These are phyloP conservation scores for Rosa rugosa DNA, from an alignment of 306 rosid genomes.

Conservation along the genomic window DNA sequence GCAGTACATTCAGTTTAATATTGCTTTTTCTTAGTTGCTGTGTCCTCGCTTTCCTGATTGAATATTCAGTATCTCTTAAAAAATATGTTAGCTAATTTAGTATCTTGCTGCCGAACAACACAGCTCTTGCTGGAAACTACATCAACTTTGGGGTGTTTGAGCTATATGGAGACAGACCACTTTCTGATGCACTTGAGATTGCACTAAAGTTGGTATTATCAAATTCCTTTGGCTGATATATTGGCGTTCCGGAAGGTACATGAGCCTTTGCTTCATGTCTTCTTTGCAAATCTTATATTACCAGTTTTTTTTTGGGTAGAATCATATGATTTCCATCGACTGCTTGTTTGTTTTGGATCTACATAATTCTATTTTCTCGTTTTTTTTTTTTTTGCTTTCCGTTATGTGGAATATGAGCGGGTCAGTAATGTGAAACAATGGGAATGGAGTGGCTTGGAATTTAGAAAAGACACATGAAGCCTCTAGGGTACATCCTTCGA, in stretches of 20 bases:
- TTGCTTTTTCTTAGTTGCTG: neutral
- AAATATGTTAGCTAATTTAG: slow-evolving; percentile 25
- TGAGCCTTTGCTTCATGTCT: slow-evolving; percentile 18
- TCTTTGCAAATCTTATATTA: neutral
- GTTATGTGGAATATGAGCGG: neutral
- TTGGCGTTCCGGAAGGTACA: slow-evolving; percentile 90
- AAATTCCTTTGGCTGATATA: slow-evolving; percentile 86
- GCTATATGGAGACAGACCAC: slow-evolving; percentile 91
- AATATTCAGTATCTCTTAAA: neutral
- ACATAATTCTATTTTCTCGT: neutral
- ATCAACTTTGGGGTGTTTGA: slow-evolving; percentile 98
- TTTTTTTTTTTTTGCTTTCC: neutral
- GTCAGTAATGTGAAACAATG: neutral
- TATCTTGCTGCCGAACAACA: slow-evolving; percentile 23
- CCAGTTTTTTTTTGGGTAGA: neutral
- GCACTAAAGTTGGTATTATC: slow-evolving; percentile 87
- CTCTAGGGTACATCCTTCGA: neutral
- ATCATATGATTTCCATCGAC: neutral
- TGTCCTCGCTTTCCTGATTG: neutral
- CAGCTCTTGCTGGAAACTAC: slow-evolving; percentile 97
- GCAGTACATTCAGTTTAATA: neutral
- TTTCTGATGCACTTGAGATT: slow-evolving; percentile 84
- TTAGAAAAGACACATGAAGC: neutral
- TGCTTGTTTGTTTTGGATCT: neutral
- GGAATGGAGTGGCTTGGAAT: neutral